phyloP scores from a whole-genome alignment of 768 basidiomycete genomes.

The Roridomyces roridus region DNA sequence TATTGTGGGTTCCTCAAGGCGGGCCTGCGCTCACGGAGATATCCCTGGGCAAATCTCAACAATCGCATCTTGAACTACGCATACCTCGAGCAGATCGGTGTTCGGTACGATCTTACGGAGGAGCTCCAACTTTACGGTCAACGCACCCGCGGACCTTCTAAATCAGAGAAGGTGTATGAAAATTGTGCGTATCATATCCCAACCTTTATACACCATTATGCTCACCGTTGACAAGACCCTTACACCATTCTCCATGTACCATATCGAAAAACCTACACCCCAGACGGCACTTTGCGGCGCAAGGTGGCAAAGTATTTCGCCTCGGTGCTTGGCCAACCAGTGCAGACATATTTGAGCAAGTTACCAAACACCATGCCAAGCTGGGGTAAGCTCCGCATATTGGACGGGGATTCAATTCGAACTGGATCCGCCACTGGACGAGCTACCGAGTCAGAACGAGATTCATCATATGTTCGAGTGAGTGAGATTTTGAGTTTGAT shows the following conservation, averaged over 20 bases:
- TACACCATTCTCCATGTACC: constrained; percentile 23
- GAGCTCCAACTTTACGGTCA: constrained; percentile 9
- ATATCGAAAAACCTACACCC: constrained; percentile 2
- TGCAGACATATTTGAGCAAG: background rate
- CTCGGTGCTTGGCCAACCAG: constrained; percentile 1
- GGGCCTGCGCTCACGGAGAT: constrained; percentile 24
- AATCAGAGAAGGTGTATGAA: constrained; percentile 7
- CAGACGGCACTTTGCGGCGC: constrained; percentile 5
- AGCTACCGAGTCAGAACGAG: constrained; percentile 3
- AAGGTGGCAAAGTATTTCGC: constrained; percentile 26
- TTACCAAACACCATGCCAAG: constrained; percentile 22
- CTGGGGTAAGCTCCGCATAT: constrained; percentile 32
- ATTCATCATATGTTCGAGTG: constrained; percentile 26
- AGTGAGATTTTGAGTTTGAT: background rate
- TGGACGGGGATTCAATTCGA: constrained; percentile 31
- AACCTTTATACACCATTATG: too few species aligned
- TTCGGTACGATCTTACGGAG: constrained; percentile 30
- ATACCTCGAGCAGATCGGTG: constrained; percentile 32
- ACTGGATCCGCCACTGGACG: background rate
- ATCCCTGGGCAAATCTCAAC: constrained; percentile 36
- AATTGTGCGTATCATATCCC: constrained; percentile 7
- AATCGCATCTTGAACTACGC: constrained; percentile 30
- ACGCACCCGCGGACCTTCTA: background rate
- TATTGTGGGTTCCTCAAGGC: constrained; percentile 36
- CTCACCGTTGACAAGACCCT: constrained; percentile 26